These are phyloP conservation scores for Ciborinia camelliae DNA, from an alignment of 2,329 filamentous ascomycete genomes.

Conservation along the genomic window DNA sequence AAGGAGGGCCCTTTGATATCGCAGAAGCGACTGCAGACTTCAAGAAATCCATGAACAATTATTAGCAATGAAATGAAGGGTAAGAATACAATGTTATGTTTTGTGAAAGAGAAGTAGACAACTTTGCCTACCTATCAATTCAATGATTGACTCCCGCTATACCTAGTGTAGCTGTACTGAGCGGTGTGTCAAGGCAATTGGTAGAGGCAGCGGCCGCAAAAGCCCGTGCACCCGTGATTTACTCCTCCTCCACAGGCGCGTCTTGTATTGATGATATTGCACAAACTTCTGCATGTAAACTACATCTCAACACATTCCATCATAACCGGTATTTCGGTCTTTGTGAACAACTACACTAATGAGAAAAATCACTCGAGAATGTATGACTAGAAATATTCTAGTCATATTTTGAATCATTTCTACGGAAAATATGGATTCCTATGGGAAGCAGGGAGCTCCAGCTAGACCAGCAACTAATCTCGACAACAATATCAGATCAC, in stretches of 20 bases:
- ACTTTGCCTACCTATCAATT: conserved; percentile 9
- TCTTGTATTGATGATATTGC: background rate
- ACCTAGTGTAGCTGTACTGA: background rate
- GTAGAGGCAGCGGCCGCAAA: background rate
- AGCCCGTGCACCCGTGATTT: background rate
- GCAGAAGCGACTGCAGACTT: conserved; percentile 97
- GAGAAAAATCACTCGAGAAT: background rate
- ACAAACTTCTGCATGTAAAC: background rate
- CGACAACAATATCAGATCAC: background rate
- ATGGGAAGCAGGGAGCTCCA: background rate
- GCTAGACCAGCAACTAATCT: conserved; percentile 1
- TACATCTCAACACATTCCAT: background rate
- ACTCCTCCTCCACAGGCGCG: background rate
- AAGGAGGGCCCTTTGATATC: conserved; percentile 90
- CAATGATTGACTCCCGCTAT: conserved; percentile 12
- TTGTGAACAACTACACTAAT: background rate
- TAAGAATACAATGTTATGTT: conserved; percentile 6
- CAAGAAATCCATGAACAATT: conserved; percentile 79
- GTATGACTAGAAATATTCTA: background rate
- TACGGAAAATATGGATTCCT: conserved; percentile 7
- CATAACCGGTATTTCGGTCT: background rate
- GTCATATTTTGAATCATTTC: background rate
- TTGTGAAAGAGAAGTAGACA: conserved; percentile 17
- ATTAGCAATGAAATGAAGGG: background rate
- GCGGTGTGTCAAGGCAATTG: background rate